phyloP scores from a whole-genome alignment of 108 stramenopile genomes.

The Aurantiochytrium sp. region DNA sequence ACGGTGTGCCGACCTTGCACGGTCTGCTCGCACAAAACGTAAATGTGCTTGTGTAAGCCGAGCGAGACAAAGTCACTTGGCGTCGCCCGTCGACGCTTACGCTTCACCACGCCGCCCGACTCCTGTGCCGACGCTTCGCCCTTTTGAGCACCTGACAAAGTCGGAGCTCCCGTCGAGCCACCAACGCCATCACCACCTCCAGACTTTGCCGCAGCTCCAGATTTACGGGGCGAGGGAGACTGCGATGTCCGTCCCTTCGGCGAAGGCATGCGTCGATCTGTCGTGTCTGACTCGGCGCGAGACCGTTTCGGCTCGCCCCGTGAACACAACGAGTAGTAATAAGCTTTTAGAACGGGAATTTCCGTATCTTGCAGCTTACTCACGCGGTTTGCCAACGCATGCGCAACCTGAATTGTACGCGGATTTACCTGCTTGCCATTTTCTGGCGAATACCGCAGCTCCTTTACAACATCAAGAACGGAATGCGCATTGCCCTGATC shows the following conservation, averaged over 20 bases:
- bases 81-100: not conserved
- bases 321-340: not conserved
- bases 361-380: not conserved
- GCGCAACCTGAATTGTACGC: constrained; percentile 4
- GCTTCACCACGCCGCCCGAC: not conserved
- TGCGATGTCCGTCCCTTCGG: too few species aligned
- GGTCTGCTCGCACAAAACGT: not conserved
- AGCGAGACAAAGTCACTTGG: not conserved
- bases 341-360: not conserved
- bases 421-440: not conserved
- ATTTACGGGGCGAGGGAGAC: too few species aligned
- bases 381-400: not conserved
- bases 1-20: not conserved
- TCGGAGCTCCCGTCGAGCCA: not conserved
- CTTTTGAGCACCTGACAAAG: not conserved
- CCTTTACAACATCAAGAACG: not conserved
- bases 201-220: too few species aligned
- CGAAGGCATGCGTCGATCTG: too few species aligned
- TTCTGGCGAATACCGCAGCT: not conserved
- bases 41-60: constrained; percentile 10
- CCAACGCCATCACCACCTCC: too few species aligned
- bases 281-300: not conserved
- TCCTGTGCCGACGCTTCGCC: not conserved
- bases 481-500: not conserved
- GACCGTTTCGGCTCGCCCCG: not conserved